A percentile compares a stretch with the other conserved stretches of the same genome.
Evolutionary conservation across 306 rosid genomes (phyloP).

Genomic region (Nissolia schottii): DNA sequence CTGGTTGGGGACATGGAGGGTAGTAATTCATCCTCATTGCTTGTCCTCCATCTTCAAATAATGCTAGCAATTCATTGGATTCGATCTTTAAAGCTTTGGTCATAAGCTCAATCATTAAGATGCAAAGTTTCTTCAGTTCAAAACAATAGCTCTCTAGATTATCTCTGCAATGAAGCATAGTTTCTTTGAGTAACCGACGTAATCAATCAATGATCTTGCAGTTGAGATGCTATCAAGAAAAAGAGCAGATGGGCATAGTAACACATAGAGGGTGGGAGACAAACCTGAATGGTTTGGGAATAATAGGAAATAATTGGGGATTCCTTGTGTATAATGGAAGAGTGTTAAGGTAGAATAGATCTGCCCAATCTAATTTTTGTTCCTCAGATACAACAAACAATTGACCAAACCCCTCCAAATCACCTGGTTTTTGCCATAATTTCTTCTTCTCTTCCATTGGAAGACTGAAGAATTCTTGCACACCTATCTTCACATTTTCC

Average conservation of each 20-base stretch:
- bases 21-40: slow-evolving; percentile 30
- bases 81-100: slow-evolving; percentile 18
- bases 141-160: slow-evolving; percentile 6
- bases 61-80: slow-evolving; percentile 15
- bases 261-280: not conserved
- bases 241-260: not conserved
- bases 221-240: not conserved
- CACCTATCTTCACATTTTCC: not conserved
- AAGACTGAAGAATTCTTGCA: slow-evolving; percentile 11
- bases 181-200: not conserved
- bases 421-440: slow-evolving; percentile 10
- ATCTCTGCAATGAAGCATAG: slow-evolving; percentile 10
- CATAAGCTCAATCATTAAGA: slow-evolving; percentile 5
- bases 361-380: slow-evolving; percentile 28
- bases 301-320: not conserved
- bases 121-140: not conserved
- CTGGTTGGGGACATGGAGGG: slow-evolving; percentile 47
- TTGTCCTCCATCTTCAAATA: slow-evolving; percentile 18
- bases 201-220: not conserved
- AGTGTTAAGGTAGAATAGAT: not conserved
- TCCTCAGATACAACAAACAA: slow-evolving; percentile 21
- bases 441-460: slow-evolving; percentile 9
- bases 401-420: slow-evolving; percentile 18
- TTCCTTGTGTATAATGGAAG: not conserved
- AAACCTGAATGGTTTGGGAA: slow-evolving; percentile 12